These are phyloP conservation scores for Colletotrichum nymphaeae DNA, from an alignment of 2,329 filamentous ascomycete genomes.

Conservation along the genomic window DNA sequence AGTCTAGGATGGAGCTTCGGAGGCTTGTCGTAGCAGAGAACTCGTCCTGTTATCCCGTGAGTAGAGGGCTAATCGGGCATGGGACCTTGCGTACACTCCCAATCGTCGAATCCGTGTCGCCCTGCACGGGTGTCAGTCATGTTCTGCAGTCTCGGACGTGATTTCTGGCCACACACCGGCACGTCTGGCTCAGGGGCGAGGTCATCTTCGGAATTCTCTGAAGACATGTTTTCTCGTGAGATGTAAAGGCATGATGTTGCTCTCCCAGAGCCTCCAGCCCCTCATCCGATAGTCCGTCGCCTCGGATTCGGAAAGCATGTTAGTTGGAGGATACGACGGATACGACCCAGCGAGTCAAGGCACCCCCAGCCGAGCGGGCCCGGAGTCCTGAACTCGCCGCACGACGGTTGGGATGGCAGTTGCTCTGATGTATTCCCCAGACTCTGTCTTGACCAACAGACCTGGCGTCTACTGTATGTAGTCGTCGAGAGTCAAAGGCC, in stretches of 20 bases:
- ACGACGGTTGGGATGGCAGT: background rate
- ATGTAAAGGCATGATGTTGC: background rate
- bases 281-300: background rate
- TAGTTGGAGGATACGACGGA: background rate
- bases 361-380: background rate
- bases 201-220: background rate
- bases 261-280: background rate
- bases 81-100: background rate
- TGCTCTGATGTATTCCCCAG: background rate
- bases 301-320: background rate
- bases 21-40: conserved; percentile 34
- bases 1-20: conserved; percentile 48
- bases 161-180: background rate
- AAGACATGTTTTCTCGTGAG: background rate
- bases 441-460: background rate
- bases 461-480: background rate
- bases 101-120: conserved; percentile 8
- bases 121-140: background rate
- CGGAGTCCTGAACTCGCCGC: background rate
- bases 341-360: conserved; percentile 7
- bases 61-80: no score
- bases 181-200: background rate
- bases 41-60: background rate
- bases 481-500: background rate
- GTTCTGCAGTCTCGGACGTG: background rate